A percentile compares a stretch with the other conserved stretches of the same genome.
Conservation (phyloP, 2,329 filamentous ascomycete genomes). For the Hypoxylon sp. region DNA sequence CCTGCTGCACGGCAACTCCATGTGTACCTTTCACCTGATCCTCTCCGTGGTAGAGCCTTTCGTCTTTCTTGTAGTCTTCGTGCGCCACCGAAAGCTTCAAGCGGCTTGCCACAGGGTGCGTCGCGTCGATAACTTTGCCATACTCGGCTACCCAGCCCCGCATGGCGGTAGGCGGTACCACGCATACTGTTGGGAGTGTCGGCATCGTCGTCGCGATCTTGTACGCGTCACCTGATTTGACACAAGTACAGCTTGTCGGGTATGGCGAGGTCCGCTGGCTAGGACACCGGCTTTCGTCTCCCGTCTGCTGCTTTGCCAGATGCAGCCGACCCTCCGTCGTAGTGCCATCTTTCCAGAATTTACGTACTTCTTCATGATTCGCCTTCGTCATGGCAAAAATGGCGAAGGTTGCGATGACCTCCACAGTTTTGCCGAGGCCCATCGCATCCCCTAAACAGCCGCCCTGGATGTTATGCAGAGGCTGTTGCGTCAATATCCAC, state of each 20-base stretch:
- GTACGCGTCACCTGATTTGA: not conserved
- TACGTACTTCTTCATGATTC: constrained; percentile 10
- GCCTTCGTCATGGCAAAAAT: constrained; percentile 12
- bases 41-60: too few relatives aligned
- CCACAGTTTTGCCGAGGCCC: constrained; percentile 16
- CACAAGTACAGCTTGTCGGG: constrained; percentile 1
- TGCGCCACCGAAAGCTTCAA: too few relatives aligned
- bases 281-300: not conserved
- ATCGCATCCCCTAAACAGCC: constrained; percentile 16
- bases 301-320: not conserved
- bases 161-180: constrained; percentile 2
- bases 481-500: constrained; percentile 18
- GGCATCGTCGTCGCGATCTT: constrained; percentile 2
- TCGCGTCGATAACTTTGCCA: not conserved
- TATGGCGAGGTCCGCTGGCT: constrained; percentile 1
- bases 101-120: not conserved
- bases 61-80: too few relatives aligned
- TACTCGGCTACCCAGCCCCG: constrained; percentile 1
- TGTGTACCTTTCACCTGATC: too few relatives aligned
- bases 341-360: constrained; percentile 1
- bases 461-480: constrained; percentile 10
- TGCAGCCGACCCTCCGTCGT: not conserved
- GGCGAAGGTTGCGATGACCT: constrained; percentile 14
- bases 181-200: not conserved
- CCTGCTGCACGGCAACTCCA: too few relatives aligned